Evolutionary conservation across 225 moss, liverwort and hornwort species (phyloP).

Genomic region (Bryoerythrophyllum caledonicum): DNA sequence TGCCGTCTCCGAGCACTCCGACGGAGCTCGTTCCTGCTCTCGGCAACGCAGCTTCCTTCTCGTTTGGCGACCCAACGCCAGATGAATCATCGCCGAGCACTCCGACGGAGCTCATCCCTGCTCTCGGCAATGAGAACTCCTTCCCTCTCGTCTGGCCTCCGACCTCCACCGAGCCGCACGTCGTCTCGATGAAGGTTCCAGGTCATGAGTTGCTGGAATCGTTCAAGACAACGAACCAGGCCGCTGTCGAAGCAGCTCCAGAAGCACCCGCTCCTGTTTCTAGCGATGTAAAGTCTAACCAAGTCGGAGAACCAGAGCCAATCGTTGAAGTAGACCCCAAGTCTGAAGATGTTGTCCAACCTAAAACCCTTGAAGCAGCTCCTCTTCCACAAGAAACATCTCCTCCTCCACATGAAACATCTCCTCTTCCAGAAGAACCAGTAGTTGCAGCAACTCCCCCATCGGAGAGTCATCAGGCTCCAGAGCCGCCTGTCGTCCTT

Average conservation of each 20-base stretch:
- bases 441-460: background rate
- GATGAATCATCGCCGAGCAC: conserved; percentile 23
- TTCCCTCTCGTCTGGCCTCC: conserved; percentile 17
- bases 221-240: conserved; percentile 20
- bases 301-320: conserved; percentile 11
- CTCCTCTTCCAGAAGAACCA: conserved; percentile 22
- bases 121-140: conserved; percentile 18
- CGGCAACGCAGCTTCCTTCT: conserved; percentile 26
- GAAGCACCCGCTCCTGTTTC: conserved; percentile 14
- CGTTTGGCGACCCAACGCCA: conserved; percentile 25
- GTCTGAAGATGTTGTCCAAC: conserved; percentile 10
- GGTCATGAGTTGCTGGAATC: conserved; percentile 45
- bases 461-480: conserved; percentile 13
- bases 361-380: conserved; percentile 12
- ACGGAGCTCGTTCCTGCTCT: conserved; percentile 33
- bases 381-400: conserved; percentile 18
- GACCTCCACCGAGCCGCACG: conserved; percentile 19
- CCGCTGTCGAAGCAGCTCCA: too few relatives aligned
- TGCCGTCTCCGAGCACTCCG: conserved; percentile 30
- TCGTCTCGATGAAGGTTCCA: conserved; percentile 31
- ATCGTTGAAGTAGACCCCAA: background rate
- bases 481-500: conserved; percentile 9
- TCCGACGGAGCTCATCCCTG: conserved; percentile 24
- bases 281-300: background rate
- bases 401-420: conserved; percentile 11